These are phyloP conservation scores for Heterobasidion irregulare DNA, from an alignment of 1,284 basidiomycete species.

Conservation along the genomic window DNA sequence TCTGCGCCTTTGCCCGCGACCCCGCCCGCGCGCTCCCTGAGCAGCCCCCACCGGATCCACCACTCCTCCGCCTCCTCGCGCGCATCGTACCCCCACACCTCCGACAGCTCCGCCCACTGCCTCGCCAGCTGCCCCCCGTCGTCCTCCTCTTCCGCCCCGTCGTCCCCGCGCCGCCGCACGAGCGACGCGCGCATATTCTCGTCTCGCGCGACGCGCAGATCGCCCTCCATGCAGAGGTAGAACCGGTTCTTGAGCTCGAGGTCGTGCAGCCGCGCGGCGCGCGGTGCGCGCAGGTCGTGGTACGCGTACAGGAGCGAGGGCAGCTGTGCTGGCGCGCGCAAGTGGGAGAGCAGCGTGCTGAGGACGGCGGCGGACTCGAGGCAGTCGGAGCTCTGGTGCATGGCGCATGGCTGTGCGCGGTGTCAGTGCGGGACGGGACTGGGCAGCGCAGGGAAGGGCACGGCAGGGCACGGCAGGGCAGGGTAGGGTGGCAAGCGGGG, in stretches of 20 bases:
- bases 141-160: too few species aligned
- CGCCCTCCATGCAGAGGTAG: neutral
- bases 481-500: neutral
- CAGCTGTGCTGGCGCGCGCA: slow-evolving; percentile 34
- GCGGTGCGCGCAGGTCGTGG: slow-evolving; percentile 18
- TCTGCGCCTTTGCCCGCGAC: too few species aligned
- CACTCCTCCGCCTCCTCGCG: too few species aligned
- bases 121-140: too few species aligned
- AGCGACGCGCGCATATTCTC: neutral
- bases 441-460: too few species aligned
- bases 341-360: slow-evolving; percentile 45
- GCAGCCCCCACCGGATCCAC: too few species aligned
- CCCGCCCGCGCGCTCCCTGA: too few species aligned
- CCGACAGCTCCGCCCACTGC: too few species aligned
- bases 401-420: neutral
- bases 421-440: slow-evolving; percentile 49
- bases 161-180: neutral
- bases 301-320: slow-evolving; percentile 41
- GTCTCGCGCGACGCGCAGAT: neutral
- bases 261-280: neutral
- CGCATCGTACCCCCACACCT: too few species aligned
- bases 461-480: too few species aligned
- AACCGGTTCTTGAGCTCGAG: slow-evolving; percentile 5
- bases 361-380: slow-evolving; percentile 60
- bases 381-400: neutral